Evolutionary conservation across 331 rosid species (phyloP).

Genomic region (Malus hybrid): DNA sequence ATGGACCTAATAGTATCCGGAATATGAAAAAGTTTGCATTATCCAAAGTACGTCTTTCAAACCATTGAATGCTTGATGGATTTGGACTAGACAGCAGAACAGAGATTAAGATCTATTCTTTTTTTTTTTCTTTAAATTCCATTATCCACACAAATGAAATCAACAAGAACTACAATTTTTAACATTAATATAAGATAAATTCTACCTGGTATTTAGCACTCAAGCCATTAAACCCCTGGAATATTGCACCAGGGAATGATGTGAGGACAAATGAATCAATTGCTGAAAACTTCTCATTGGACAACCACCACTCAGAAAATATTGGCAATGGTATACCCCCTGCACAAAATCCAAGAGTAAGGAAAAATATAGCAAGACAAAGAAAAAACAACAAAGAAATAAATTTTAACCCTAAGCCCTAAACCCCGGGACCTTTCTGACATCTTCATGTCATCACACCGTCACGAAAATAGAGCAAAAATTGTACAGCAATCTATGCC

Average conservation of each 20-base stretch:
- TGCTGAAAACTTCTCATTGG: constrained; percentile 66
- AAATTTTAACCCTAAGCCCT: not conserved
- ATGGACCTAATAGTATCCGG: not conserved
- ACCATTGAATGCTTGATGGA: not conserved
- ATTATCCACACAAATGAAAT: not conserved
- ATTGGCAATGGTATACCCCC: constrained; percentile 87
- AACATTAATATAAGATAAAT: not conserved
- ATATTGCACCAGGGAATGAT: constrained; percentile 61
- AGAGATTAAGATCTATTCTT: not conserved
- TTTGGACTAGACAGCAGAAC: not conserved
- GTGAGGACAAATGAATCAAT: constrained; percentile 77
- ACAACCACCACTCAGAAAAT: constrained; percentile 98
- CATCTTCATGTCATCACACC: not conserved
- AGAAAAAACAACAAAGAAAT: not conserved
- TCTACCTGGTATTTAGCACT: constrained; percentile 82
- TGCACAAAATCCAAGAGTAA: constrained; percentile 13
- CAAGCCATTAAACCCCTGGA: constrained; percentile 67
- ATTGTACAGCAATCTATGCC: not conserved
- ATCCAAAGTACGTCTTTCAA: not conserved
- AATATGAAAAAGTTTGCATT: not conserved
- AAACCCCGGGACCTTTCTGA: not conserved
- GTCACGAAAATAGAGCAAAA: not conserved
- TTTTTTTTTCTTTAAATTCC: not conserved
- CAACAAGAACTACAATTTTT: not conserved
- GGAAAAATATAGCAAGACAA: constrained; percentile 1